A percentile compares a stretch with the other conserved stretches of the same genome.
Evolutionary conservation across 2,329 filamentous ascomycete species (phyloP).

Genomic region (Colletotrichum graminicola): DNA sequence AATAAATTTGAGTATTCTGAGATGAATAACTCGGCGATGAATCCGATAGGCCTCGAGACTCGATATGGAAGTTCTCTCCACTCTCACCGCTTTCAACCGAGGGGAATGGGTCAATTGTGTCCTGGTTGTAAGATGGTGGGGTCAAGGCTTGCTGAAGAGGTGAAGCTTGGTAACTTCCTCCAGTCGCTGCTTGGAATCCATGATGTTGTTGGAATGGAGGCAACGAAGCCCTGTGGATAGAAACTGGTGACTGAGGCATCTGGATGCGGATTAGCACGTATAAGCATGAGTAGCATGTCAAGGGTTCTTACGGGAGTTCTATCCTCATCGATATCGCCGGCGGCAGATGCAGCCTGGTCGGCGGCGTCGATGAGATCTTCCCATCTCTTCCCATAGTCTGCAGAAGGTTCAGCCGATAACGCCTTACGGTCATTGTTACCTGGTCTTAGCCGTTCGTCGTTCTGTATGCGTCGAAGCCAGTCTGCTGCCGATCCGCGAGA

Average conservation of each 20-base stretch:
- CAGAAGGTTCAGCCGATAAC: conserved; percentile 85
- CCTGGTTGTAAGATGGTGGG: conserved; percentile 78
- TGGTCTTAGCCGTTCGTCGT: conserved; percentile 73
- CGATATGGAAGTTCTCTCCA: conserved; percentile 79
- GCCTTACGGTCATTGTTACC: conserved; percentile 82
- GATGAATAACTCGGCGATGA: conserved; percentile 81
- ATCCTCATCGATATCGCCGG: conserved; percentile 91
- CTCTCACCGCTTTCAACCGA: conserved; percentile 86
- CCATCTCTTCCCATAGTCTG: conserved; percentile 90
- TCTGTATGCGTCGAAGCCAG: conserved; percentile 71
- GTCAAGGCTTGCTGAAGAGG: conserved; percentile 92
- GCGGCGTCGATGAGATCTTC: conserved; percentile 96
- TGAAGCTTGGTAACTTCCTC: conserved; percentile 84
- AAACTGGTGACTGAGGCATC: conserved; percentile 75
- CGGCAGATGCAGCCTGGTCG: conserved; percentile 79
- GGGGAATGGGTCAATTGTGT: conserved; percentile 83
- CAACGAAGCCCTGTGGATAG: conserved; percentile 71
- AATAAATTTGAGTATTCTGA: conserved; percentile 89
- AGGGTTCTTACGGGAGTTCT: conserved; percentile 79
- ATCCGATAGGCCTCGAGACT: conserved; percentile 71
- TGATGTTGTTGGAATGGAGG: conserved; percentile 72
- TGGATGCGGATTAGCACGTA: conserved; percentile 47
- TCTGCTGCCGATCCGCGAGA: conserved; percentile 78
- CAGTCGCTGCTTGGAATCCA: conserved; percentile 67
- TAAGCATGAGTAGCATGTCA: neutral